These are phyloP conservation scores for Xenosphaeropsis pyriputrescens DNA, from an alignment of 2,329 filamentous ascomycete species.

Conservation along the genomic window DNA sequence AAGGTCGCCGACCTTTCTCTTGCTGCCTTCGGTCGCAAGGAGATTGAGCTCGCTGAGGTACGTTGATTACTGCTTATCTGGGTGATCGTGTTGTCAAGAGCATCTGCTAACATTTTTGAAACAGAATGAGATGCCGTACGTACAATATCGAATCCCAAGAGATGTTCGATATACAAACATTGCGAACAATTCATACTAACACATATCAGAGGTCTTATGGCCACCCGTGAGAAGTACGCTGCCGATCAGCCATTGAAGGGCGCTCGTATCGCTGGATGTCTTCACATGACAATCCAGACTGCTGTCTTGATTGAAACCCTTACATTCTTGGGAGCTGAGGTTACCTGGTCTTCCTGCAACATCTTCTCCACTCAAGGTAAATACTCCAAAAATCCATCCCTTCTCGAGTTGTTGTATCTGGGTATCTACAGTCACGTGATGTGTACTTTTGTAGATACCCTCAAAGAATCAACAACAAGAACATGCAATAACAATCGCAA, in stretches of 20 bases:
- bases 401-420: too few relatives aligned
- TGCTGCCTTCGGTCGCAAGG: slow-evolving; percentile 95
- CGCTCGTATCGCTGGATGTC: slow-evolving; percentile 90
- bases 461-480: too few relatives aligned
- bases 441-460: too few relatives aligned
- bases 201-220: slow-evolving; percentile 59
- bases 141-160: too few relatives aligned
- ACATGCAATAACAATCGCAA: too few relatives aligned
- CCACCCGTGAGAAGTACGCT: slow-evolving; percentile 84
- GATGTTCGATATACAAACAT: too few relatives aligned
- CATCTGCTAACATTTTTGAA: background rate
- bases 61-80: background rate
- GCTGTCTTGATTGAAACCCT: slow-evolving; percentile 99
- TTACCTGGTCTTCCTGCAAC: slow-evolving; percentile 99
- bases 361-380: slow-evolving; percentile 89
- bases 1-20: slow-evolving; percentile 96
- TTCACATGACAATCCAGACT: slow-evolving; percentile 99
- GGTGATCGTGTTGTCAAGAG: background rate
- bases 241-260: slow-evolving; percentile 85
- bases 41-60: slow-evolving; percentile 86
- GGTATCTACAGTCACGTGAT: slow-evolving; percentile 95
- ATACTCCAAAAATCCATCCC: too few relatives aligned
- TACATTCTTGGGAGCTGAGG: slow-evolving; percentile 80
- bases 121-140: slow-evolving; percentile 63
- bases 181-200: too few relatives aligned